Conservation (phyloP, 176 grass and related monocot genomes). For the Echinochloa phyllopogon region DNA sequence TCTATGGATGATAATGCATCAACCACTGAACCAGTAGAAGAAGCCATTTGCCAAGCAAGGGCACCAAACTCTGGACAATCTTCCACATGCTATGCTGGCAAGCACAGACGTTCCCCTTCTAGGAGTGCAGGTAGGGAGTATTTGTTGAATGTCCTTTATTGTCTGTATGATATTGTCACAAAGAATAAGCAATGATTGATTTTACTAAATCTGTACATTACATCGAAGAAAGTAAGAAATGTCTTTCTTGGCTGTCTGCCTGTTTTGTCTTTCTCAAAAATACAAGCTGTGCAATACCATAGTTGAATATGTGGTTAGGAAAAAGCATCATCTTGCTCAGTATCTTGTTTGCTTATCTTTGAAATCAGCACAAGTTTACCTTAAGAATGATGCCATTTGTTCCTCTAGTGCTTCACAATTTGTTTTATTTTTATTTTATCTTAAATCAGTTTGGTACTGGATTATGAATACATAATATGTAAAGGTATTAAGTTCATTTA, state of each 20-base stretch:
- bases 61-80: constrained; percentile 22
- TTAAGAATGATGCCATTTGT: neutral
- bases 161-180: neutral
- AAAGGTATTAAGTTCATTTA: constrained; percentile 42
- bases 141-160: neutral
- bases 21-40: neutral
- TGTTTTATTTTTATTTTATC: neutral
- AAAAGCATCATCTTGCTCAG: neutral
- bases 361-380: neutral
- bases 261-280: neutral
- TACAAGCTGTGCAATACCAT: neutral
- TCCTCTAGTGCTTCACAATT: neutral
- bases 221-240: neutral
- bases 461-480: constrained; percentile 21
- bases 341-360: constrained; percentile 11
- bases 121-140: constrained; percentile 39
- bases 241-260: neutral
- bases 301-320: neutral
- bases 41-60: constrained; percentile 11
- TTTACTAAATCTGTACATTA: constrained; percentile 9
- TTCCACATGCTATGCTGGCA: constrained; percentile 31
- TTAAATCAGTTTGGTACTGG: neutral
- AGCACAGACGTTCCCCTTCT: constrained; percentile 40
- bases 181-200: neutral
- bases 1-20: constrained; percentile 30